phyloP scores from a whole-genome alignment of 352 stramenopile genomes.

The Saprolegnia diclina region DNA sequence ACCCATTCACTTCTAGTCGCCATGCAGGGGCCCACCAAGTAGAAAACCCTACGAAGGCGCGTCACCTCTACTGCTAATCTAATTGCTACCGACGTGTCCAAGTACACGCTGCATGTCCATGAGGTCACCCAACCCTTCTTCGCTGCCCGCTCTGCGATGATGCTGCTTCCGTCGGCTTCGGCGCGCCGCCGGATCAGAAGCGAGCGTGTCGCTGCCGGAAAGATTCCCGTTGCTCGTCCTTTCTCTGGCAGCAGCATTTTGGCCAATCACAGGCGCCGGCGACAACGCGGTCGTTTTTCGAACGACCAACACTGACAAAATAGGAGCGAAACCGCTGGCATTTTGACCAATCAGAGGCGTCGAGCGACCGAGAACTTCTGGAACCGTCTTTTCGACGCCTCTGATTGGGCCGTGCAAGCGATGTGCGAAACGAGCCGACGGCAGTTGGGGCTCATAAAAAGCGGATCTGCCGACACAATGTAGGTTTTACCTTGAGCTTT shows the following conservation, averaged over 20 bases:
- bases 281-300: background rate
- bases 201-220: background rate
- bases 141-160: background rate
- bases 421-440: background rate
- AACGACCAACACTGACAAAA: constrained; percentile 1
- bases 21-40: too few relatives aligned
- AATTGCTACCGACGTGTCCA: too few relatives aligned
- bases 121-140: too few relatives aligned
- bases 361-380: constrained; percentile 1
- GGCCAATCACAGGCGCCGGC: background rate
- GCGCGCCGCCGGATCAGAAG: background rate
- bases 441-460: background rate
- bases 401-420: background rate
- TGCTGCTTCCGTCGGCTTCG: background rate
- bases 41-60: too few relatives aligned
- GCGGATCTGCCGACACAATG: background rate
- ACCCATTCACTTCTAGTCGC: too few relatives aligned
- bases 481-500: background rate
- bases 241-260: background rate
- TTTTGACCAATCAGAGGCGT: background rate
- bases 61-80: too few relatives aligned
- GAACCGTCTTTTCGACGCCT: background rate
- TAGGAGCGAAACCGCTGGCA: constrained; percentile 8
- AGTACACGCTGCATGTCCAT: too few relatives aligned
- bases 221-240: constrained; percentile 13